Evolutionary conservation across 768 basidiomycete genomes (phyloP), one percentile per base, ranked within the genome.

Genomic region (Grammothele lineata): DNA sequence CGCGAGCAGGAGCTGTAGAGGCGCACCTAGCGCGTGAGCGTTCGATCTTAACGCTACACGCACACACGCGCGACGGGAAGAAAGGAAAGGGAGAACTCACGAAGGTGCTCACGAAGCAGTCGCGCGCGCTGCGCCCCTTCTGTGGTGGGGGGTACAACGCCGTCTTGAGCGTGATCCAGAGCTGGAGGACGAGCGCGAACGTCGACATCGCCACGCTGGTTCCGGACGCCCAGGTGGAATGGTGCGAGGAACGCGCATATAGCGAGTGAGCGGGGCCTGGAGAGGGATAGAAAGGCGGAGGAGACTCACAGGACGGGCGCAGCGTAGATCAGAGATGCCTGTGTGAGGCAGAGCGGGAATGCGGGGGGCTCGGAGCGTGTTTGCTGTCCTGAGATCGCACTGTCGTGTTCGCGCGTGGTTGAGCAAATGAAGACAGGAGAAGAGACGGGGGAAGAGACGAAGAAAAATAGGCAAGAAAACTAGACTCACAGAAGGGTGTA

Each of bases 231-330:
- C n/a, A n/a, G n/a, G n/a, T n/a, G n/a, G n/a, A n/a, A n/a, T n/a
- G n/a, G n/a, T n/a, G n/a, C n/a, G n/a, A n/a, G n/a, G n/a, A n/a
- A n/a, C n/a, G 27, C 27, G 27, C 27, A 30, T 30, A 30, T 30
- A 14, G 27, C 7, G 8, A 7, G 27, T 30, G 27, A 30, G 27
- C 7, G 14, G 14, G 8, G 14, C 27, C n/a, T 14, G 27, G 8
- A 30, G 27, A 30, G 7, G 27, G 27, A 7, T 7, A 7, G 14
- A 7, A 14, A 14, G 27, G 27, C 14, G 27, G 27, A 21, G 8
- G 5, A 7, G 1, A 55, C 54, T 47, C 35, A 55, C 54, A 55
- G 43, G 2, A 55, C 54, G 3, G 54, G 54, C 9, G 54, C 54
- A 3, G 49, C 49, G 15, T 55, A 55, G 1, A 55, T 48, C 42